These are phyloP conservation scores for Talaromyces rugulosus DNA, from an alignment of 2,329 filamentous ascomycete species.

Conservation along the genomic window DNA sequence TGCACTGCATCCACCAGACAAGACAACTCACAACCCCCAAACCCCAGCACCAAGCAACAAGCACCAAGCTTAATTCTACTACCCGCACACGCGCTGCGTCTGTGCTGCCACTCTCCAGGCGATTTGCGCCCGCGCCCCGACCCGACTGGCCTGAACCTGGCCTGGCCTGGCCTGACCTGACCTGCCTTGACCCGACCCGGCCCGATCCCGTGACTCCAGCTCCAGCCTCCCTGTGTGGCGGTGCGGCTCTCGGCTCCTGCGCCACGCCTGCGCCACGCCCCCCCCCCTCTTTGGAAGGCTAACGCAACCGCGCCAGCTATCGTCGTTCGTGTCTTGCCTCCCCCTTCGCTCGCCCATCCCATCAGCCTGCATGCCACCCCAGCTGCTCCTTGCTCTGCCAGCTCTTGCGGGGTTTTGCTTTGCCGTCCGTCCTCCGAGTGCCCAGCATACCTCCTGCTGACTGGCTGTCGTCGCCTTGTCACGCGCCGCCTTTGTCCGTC, in stretches of 20 bases:
- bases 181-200: background rate
- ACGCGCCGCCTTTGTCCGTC: conserved; percentile 9
- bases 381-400: conserved; percentile 16
- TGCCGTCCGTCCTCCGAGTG: background rate
- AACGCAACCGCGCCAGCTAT: conserved; percentile 11
- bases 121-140: background rate
- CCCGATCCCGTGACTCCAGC: background rate
- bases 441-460: background rate
- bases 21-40: background rate
- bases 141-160: background rate
- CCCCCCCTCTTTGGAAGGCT: conserved; percentile 11
- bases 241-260: conserved; percentile 6
- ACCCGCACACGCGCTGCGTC: background rate
- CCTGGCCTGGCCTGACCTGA: no score
- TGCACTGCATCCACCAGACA: background rate
- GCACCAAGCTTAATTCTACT: background rate
- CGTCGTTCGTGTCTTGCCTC: conserved; percentile 5
- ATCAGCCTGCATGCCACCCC: conserved; percentile 12
- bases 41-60: background rate
- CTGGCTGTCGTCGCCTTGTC: background rate
- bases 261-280: conserved; percentile 1
- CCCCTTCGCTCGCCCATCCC: background rate
- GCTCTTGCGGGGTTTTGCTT: conserved; percentile 18
- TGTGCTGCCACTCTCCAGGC: background rate
- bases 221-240: conserved; percentile 3